Conservation (phyloP, 2,329 filamentous ascomycete species). For the Cephalotrichum gorgonifer region DNA sequence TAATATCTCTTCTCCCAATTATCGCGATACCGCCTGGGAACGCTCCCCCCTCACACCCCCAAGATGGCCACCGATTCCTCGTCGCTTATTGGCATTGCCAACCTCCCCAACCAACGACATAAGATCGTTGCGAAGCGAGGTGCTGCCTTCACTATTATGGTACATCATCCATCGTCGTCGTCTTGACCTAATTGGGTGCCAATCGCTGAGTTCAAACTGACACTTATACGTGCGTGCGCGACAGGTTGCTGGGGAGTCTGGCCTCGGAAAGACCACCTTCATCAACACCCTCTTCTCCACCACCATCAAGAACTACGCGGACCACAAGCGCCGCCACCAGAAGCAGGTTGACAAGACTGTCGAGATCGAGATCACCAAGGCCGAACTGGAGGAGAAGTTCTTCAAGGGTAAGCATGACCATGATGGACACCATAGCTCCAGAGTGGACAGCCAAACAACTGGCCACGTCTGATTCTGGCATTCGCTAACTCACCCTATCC, state of each 20-base stretch:
- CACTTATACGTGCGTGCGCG: constrained; percentile 5
- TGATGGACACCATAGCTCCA: not conserved
- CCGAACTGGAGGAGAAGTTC: constrained; percentile 99
- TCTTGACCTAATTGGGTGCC: not conserved
- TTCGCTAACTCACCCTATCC: constrained; percentile 13
- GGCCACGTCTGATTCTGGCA: not conserved
- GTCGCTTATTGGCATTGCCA: constrained; percentile 64
- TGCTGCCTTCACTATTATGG: constrained; percentile 99
- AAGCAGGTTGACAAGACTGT: constrained; percentile 99
- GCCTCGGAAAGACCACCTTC: constrained; percentile 98
- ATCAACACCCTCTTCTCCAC: constrained; percentile 99
- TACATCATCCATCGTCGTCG: constrained; percentile 37
- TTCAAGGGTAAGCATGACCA: constrained; percentile 71
- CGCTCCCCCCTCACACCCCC: constrained; percentile 11
- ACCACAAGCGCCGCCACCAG: constrained; percentile 97
- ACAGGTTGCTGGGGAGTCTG: constrained; percentile 95
- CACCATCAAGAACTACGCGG: constrained; percentile 99
- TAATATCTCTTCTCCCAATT: not conserved
- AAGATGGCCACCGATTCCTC: constrained; percentile 53
- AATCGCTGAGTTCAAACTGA: not conserved
- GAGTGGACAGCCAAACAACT: too few species aligned
- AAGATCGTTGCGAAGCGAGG: constrained; percentile 75
- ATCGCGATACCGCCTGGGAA: constrained; percentile 1
- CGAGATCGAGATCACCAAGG: constrained; percentile 99
- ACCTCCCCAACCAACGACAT: constrained; percentile 64